Conservation (phyloP, 2,329 filamentous ascomycete genomes). For the Claviceps lovelessii region DNA sequence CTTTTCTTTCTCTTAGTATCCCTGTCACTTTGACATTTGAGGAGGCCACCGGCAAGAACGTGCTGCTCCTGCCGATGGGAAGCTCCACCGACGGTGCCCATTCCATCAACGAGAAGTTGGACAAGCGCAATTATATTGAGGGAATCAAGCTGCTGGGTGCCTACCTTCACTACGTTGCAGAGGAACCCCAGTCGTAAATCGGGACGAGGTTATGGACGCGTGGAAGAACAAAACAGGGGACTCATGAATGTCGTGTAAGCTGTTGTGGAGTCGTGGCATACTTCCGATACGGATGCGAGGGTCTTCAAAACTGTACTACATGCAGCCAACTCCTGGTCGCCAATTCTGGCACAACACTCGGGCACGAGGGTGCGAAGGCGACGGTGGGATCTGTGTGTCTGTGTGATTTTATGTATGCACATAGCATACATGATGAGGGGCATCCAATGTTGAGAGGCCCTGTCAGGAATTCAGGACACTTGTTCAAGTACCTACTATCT, state of each 20-base stretch:
- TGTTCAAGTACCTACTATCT: too few relatives aligned
- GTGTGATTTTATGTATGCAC: too few relatives aligned
- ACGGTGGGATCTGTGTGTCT: too few relatives aligned
- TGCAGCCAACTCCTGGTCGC: too few relatives aligned
- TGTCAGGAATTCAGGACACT: too few relatives aligned
- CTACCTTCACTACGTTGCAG: constrained; percentile 90
- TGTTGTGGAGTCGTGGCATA: neutral
- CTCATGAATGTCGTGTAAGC: neutral
- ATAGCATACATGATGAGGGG: too few relatives aligned
- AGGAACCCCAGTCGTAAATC: constrained; percentile 49
- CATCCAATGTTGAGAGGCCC: too few relatives aligned
- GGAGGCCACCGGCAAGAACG: constrained; percentile 95
- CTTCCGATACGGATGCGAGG: too few relatives aligned
- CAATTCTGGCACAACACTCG: too few relatives aligned
- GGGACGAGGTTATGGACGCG: neutral
- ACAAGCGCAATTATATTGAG: constrained; percentile 95
- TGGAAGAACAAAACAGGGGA: neutral
- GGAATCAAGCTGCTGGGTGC: constrained; percentile 90
- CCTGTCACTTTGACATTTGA: constrained; percentile 95
- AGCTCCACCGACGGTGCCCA: constrained; percentile 93
- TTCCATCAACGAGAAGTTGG: constrained; percentile 96
- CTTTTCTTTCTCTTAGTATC: constrained; percentile 43
- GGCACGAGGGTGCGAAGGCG: too few relatives aligned
- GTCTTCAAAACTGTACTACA: too few relatives aligned
- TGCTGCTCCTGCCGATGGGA: constrained; percentile 88